Evolutionary conservation across 495 filamentous ascomycete genomes (phyloP), one percentile per base, ranked within the genome.

Genomic region (Penicillium ochrochloron): DNA sequence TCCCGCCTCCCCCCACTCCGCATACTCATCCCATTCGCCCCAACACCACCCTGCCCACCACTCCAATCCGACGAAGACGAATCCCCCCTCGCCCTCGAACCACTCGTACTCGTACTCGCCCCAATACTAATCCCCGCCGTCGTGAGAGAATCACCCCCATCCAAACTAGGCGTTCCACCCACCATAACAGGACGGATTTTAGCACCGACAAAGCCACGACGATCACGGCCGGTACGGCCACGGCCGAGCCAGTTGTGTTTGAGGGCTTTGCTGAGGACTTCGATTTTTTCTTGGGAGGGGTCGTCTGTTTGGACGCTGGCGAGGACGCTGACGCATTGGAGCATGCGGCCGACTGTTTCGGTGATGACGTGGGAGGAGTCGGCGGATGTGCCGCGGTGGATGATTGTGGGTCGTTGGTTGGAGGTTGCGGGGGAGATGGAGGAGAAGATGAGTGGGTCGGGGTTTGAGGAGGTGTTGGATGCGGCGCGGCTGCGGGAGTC

Each of bases 181-280:
- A 79, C 73, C 65, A 78, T 74, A 1, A 72, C 74, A 27, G 79
- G 75, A 2, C 77, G 78, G 31, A 84, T 78, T 66, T 83, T 90
- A 14, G 86, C 85, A 4, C 89, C 90, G 19, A 98, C 96, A 70
- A 97, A 94, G 0, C 95, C 95, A 61, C 91, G 84, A 48, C 95
- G 79, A 75, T 98, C 94, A 65, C 95, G 83, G 3, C 95, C 95
- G 53, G 92, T 97, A 41, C 96, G 81, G 0, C 95, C 94, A 17
- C 95, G 82, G 0, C 93, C 93, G 23, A 99, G 84, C 95, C 95
- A 99, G 77, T 99, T 99, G 66, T 96, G 84, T 76, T 98, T 99
- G 61, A 99, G 82, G 52, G 91, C 86, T 68, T 91, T 91, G 48
- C 88, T 88, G 60, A 99, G 80, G 67, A 92, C 83, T 61, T 96